Conservation (phyloP, 495 filamentous ascomycete species). For the Cercophora newfieldiana region DNA sequence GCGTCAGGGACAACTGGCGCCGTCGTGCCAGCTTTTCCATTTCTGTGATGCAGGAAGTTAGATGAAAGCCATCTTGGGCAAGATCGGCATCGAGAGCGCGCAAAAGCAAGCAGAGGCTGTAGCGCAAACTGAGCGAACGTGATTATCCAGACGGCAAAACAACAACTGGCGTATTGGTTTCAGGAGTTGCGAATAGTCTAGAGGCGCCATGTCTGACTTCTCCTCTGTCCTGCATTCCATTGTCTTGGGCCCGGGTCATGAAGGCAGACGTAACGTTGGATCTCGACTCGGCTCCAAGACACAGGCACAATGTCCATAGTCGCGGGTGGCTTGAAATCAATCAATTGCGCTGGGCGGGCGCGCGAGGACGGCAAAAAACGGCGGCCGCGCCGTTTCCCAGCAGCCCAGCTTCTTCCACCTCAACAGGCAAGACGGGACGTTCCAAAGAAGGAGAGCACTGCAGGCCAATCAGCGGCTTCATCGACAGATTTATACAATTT, state of each 20-base stretch:
- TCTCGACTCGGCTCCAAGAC: background rate
- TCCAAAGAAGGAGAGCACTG: background rate
- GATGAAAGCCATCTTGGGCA: background rate
- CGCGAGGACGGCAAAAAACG: background rate
- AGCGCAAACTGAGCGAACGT: background rate
- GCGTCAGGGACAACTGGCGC: background rate
- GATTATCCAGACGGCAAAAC: background rate
- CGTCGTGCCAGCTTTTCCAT: background rate
- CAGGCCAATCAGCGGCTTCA: slow-evolving; percentile 2
- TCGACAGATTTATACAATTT: slow-evolving; percentile 6
- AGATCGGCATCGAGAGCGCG: background rate
- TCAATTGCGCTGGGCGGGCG: background rate
- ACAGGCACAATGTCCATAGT: background rate
- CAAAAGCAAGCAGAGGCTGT: background rate
- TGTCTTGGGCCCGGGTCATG: background rate
- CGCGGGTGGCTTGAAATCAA: background rate
- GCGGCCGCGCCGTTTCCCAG: background rate
- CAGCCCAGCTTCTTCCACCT: background rate
- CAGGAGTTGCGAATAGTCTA: background rate
- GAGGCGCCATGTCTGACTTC: background rate
- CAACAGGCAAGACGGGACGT: background rate
- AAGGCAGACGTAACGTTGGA: background rate
- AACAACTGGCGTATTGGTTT: background rate
- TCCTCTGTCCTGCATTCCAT: background rate
- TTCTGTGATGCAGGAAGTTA: background rate